Evolutionary conservation across 345 rosid genomes (phyloP).

Genomic region (Ceriops tagal): DNA sequence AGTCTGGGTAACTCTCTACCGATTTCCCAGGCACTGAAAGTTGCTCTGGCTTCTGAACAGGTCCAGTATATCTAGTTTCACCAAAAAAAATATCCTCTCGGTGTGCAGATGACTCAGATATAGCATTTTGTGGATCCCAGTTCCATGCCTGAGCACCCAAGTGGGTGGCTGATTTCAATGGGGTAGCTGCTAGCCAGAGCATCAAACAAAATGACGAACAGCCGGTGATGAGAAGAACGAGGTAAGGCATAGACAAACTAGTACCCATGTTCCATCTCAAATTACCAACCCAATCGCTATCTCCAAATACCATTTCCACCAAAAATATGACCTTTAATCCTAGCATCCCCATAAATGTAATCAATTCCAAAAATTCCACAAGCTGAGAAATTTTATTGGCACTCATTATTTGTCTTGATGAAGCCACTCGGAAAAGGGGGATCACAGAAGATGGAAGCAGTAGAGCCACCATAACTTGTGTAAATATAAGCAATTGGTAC

Average conservation of each 20-base stretch:
- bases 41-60: slow-evolving; percentile 30
- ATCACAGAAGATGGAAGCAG: slow-evolving; percentile 87
- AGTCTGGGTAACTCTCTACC: slow-evolving; percentile 35
- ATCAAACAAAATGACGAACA: slow-evolving; percentile 66
- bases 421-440: slow-evolving; percentile 84
- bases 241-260: slow-evolving; percentile 49
- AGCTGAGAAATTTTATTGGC: slow-evolving; percentile 65
- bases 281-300: slow-evolving; percentile 82
- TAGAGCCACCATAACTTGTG: slow-evolving; percentile 80
- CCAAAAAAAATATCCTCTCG: slow-evolving; percentile 39
- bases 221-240: slow-evolving; percentile 55
- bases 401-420: slow-evolving; percentile 90
- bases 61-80: slow-evolving; percentile 27
- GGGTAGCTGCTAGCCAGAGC: slow-evolving; percentile 90
- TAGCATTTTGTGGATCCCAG: slow-evolving; percentile 42
- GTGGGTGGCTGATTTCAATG: slow-evolving; percentile 69
- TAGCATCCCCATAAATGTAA: slow-evolving; percentile 65
- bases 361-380: slow-evolving; percentile 57
- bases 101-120: slow-evolving; percentile 33
- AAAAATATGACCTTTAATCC: slow-evolving; percentile 72
- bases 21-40: slow-evolving; percentile 30
- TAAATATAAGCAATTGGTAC: slow-evolving; percentile 75
- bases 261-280: slow-evolving; percentile 64
- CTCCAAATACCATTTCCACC: slow-evolving; percentile 84
- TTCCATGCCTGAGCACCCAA: slow-evolving; percentile 52